A percentile compares a stretch with the other conserved stretches of the same genome.
These are phyloP conservation scores for Mrakia hoshinonis DNA, from an alignment of 768 basidiomycete genomes.

Conservation along the genomic window DNA sequence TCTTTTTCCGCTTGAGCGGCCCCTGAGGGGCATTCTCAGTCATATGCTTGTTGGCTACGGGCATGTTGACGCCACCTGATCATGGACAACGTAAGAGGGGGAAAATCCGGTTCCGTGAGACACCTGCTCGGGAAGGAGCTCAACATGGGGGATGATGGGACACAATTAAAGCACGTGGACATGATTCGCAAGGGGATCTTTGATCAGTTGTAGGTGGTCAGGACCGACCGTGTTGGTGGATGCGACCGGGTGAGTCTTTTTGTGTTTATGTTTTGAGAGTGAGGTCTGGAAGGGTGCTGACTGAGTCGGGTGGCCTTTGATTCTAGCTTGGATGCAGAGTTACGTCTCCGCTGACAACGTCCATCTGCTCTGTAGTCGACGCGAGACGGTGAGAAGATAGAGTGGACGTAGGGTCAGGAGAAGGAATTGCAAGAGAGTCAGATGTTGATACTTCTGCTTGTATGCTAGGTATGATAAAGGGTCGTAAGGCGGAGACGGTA, in stretches of 20 bases:
- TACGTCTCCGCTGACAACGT: slow-evolving; percentile 81
- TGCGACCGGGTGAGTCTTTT: slow-evolving; percentile 47
- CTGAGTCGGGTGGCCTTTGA: too few species aligned
- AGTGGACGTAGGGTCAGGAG: too few species aligned
- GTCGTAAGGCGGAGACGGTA: too few species aligned
- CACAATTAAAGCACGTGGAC: slow-evolving; percentile 83
- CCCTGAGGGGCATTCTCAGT: too few species aligned
- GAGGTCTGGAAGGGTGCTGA: not conserved
- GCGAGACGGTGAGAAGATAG: too few species aligned
- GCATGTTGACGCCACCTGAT: too few species aligned
- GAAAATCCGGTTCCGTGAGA: slow-evolving; percentile 84
- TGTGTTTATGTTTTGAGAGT: not conserved
- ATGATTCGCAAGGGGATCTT: slow-evolving; percentile 92
- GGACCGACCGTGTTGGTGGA: slow-evolving; percentile 87
- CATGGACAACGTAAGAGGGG: slow-evolving; percentile 87
- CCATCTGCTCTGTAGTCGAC: slow-evolving; percentile 85
- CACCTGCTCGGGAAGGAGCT: slow-evolving; percentile 63
- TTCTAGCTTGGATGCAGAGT: too few species aligned
- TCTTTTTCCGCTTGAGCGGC: too few species aligned
- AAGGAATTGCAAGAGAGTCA: too few species aligned
- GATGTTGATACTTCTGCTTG: too few species aligned
- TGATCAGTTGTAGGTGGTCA: slow-evolving; percentile 90
- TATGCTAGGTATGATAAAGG: too few species aligned
- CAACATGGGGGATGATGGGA: slow-evolving; percentile 87
- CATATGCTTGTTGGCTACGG: too few species aligned